Evolutionary conservation across 1,139 yeast genomes (phyloP), one percentile per base, ranked within the genome.

Genomic region (Williopsis jadinii): DNA sequence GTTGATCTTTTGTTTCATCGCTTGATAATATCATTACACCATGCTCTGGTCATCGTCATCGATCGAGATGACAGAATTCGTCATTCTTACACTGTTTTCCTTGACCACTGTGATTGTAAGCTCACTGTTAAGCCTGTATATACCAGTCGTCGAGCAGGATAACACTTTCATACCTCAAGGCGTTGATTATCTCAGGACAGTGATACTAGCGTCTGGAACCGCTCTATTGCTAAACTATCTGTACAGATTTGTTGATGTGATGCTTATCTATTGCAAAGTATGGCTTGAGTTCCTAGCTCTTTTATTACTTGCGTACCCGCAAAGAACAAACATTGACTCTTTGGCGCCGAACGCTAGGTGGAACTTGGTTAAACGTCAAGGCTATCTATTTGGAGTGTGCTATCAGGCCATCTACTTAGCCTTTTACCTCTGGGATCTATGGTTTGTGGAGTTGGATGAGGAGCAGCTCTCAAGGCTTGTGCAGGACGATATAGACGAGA

Each of bases 311-410:
- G 52, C 58, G 27, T 48, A 46, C 12, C 58, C 58, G 2, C 58
- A 54, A 35, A 47, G 41, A 39, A 49, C 54, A 2, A 50, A 46
- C 14, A 12, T 14, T 6, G 34, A 32, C 19, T 35, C 41, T 15
- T 41, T 47, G 2, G 11, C 28, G n/a, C 14, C 30, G 11, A 37
- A 36, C 28, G 46, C 56, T 2, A 40, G 44, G 9, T 54, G 55
- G 55, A 53, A 52, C 34, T 34, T 54, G 19, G 49, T 47, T 8
- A 47, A 42, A 31, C 42, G 54, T 13, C 52, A 54, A 33, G 49
- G 49, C 1, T 54, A 36, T 31, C 32, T 51, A 2, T 54, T 51
- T 41, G 58, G 58, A 5, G 45, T 47, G 2, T 44, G 47, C 28
- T 49, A 48, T 35, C 40, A 46, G 9, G 15, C 38, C 3, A 34